These are phyloP conservation scores for Calonectria pauciramosa DNA, from an alignment of 2,329 filamentous ascomycete genomes.

Conservation along the genomic window DNA sequence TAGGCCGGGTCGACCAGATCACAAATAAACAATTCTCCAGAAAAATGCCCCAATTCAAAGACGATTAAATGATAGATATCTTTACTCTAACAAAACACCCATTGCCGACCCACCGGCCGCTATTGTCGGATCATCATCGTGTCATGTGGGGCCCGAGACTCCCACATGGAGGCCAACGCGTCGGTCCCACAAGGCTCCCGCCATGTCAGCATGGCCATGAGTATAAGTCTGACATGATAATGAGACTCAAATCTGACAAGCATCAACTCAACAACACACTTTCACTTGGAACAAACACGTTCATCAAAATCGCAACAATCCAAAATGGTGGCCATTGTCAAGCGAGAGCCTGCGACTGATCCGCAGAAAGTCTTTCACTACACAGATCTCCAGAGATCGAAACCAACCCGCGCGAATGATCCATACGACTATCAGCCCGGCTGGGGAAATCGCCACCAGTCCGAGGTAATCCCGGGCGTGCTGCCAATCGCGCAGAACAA, in stretches of 20 bases:
- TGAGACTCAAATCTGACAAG: background rate
- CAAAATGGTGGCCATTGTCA: conserved; percentile 9
- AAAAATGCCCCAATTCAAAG: no score
- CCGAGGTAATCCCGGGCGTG: background rate
- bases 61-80: background rate
- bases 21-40: background rate
- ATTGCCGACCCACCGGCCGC: background rate
- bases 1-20: no score
- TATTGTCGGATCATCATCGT: background rate
- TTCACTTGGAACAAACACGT: background rate
- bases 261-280: background rate
- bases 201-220: background rate
- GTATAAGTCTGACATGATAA: background rate
- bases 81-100: background rate
- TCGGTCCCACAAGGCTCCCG: conserved; percentile 1
- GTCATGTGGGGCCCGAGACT: background rate
- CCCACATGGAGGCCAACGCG: background rate
- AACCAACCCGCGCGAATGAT: background rate
- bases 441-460: background rate
- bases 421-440: background rate
- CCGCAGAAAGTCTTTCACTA: background rate
- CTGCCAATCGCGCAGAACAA: background rate
- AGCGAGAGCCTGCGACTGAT: background rate
- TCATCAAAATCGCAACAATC: background rate
- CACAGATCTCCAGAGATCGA: background rate